A percentile compares a stretch with the other conserved stretches of the same genome.
Evolutionary conservation across 2,329 filamentous ascomycete species (phyloP).

Genomic region (Exophiala mesophila): DNA sequence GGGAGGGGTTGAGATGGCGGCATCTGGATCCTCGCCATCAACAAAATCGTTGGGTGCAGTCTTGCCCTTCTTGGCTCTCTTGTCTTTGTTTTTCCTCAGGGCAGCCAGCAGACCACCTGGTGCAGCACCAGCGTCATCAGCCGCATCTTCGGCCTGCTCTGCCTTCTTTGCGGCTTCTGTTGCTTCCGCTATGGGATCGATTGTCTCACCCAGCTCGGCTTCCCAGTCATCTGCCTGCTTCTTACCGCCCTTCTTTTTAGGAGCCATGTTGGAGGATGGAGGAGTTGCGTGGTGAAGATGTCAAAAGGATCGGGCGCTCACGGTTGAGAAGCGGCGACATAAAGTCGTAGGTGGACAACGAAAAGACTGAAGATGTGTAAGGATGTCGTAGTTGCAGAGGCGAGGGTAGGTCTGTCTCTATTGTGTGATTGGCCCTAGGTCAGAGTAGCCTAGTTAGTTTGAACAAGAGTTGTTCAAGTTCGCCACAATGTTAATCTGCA

Average conservation of each 20-base stretch:
- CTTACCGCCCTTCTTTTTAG: slow-evolving; percentile 83
- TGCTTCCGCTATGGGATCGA: slow-evolving; percentile 56
- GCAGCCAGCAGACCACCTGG: slow-evolving; percentile 71
- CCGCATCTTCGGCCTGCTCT: slow-evolving; percentile 43
- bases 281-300: slow-evolving; percentile 5
- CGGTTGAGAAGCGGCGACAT: slow-evolving; percentile 28
- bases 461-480: too few species aligned
- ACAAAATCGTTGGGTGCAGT: slow-evolving; percentile 66
- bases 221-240: slow-evolving; percentile 94
- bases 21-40: slow-evolving; percentile 59
- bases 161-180: slow-evolving; percentile 40
- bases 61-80: slow-evolving; percentile 87
- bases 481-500: too few species aligned
- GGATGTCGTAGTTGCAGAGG: too few species aligned
- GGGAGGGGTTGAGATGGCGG: slow-evolving; percentile 38
- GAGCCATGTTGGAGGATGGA: slow-evolving; percentile 60
- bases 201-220: slow-evolving; percentile 76
- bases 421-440: too few species aligned
- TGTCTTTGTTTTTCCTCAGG: slow-evolving; percentile 74
- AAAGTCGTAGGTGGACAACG: slow-evolving; percentile 23
- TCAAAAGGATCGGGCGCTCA: slow-evolving; percentile 20
- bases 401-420: too few species aligned
- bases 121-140: slow-evolving; percentile 49
- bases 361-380: too few species aligned
- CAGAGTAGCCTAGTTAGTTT: too few species aligned